These are phyloP conservation scores for Dactylonectria macrodidyma DNA, from an alignment of 2,329 filamentous ascomycete species.

Conservation along the genomic window DNA sequence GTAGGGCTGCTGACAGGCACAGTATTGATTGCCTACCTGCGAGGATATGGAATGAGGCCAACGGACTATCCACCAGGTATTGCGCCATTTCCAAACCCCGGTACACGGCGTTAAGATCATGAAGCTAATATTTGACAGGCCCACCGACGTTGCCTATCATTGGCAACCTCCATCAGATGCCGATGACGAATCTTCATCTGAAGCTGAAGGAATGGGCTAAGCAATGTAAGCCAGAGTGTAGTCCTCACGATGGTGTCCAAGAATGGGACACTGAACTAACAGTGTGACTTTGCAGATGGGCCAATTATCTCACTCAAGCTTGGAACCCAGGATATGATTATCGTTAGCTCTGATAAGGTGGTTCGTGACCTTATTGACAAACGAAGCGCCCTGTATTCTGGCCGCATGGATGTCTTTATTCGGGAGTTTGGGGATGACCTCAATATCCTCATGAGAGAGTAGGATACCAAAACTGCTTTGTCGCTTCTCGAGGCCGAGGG, in stretches of 20 bases:
- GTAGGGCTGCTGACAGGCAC: neutral
- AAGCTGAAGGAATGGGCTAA: conserved; percentile 18
- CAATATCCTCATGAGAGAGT: conserved; percentile 23
- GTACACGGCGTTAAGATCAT: neutral
- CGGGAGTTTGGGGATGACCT: conserved; percentile 22
- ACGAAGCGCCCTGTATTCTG: conserved; percentile 12
- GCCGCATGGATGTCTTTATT: conserved; percentile 21
- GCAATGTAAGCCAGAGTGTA: neutral
- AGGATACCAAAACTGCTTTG: neutral
- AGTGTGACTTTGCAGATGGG: conserved; percentile 1
- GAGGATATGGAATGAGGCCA: conserved; percentile 20
- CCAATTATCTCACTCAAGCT: conserved; percentile 18
- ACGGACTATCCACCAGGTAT: conserved; percentile 13
- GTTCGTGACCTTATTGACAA: conserved; percentile 22
- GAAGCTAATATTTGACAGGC: neutral
- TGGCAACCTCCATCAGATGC: conserved; percentile 22
- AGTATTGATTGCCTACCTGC: conserved; percentile 5
- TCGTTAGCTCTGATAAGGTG: conserved; percentile 11
- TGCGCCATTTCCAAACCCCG: neutral
- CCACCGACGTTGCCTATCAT: conserved; percentile 21
- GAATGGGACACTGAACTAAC: neutral
- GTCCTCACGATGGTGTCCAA: neutral
- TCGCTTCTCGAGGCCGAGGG: too few species aligned
- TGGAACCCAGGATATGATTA: conserved; percentile 21
- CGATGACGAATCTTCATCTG: conserved; percentile 13